A percentile compares a stretch with the other conserved stretches of the same genome.
Evolutionary conservation across 768 basidiomycete species (phyloP).

Genomic region (Thelephora aurantiotincta): DNA sequence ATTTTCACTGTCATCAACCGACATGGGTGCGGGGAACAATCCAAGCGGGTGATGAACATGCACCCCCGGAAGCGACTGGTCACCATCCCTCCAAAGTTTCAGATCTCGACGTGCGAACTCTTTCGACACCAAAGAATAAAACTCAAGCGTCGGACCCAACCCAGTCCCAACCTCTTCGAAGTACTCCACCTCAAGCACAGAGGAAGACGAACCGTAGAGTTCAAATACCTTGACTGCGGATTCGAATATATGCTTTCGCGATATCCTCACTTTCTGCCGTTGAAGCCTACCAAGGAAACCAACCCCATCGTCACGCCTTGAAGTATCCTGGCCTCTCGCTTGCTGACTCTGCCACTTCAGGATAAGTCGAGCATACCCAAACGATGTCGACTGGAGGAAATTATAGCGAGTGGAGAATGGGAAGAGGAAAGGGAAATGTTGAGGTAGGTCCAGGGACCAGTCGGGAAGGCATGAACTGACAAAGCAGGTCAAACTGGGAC

Average conservation of each 20-base stretch:
- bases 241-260: slow-evolving; percentile 86
- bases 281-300: slow-evolving; percentile 87
- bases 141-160: slow-evolving; percentile 92
- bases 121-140: slow-evolving; percentile 92
- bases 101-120: slow-evolving; percentile 86
- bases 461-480: slow-evolving; percentile 86
- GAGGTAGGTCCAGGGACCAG: slow-evolving; percentile 92
- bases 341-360: slow-evolving; percentile 84
- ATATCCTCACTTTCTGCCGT: slow-evolving; percentile 93
- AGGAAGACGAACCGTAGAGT: slow-evolving; percentile 88
- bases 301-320: slow-evolving; percentile 79
- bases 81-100: slow-evolving; percentile 86
- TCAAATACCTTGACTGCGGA: slow-evolving; percentile 95
- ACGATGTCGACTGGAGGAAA: slow-evolving; percentile 94
- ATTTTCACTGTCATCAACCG: slow-evolving; percentile 48
- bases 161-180: slow-evolving; percentile 99
- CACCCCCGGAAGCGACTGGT: slow-evolving; percentile 38
- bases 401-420: slow-evolving; percentile 96
- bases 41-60: slow-evolving; percentile 82
- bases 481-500: neutral
- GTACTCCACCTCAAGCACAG: slow-evolving; percentile 94
- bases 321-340: slow-evolving; percentile 60
- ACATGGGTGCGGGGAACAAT: slow-evolving; percentile 78
- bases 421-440: slow-evolving; percentile 97
- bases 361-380: slow-evolving; percentile 92